Conservation (phyloP, 129 eudicot species). For the Flaveria linearis region DNA sequence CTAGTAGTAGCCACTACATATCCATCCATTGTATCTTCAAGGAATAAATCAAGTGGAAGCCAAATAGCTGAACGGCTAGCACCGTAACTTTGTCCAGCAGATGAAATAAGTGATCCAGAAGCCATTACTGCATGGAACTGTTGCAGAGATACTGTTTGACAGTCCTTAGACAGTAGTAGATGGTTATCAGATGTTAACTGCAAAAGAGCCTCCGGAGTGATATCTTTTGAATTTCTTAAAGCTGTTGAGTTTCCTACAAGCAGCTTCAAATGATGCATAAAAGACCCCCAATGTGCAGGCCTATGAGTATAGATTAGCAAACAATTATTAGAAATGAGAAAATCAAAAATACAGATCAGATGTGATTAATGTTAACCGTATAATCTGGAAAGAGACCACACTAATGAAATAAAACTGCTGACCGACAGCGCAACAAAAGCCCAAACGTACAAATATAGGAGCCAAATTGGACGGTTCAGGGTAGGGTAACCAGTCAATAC, state of each 20-base stretch:
- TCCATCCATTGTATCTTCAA: conserved; percentile 96
- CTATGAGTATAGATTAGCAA: conserved; percentile 40
- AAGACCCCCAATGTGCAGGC: conserved; percentile 75
- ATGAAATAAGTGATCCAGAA: conserved; percentile 59
- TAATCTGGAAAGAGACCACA: not conserved
- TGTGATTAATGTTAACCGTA: not conserved
- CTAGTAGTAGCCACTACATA: conserved; percentile 74
- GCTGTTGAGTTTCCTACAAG: conserved; percentile 64
- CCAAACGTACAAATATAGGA: not conserved
- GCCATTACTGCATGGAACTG: conserved; percentile 76
- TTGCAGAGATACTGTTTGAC: conserved; percentile 59
- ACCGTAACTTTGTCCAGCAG: conserved; percentile 64
- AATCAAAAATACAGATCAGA: conserved; percentile 7
- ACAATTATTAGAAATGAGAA: conserved; percentile 22
- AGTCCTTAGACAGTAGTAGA: conserved; percentile 45
- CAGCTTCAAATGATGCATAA: conserved; percentile 54
- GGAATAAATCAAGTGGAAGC: conserved; percentile 89
- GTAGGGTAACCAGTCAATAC: not conserved
- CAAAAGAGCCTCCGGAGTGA: conserved; percentile 63
- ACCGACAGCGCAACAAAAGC: not conserved
- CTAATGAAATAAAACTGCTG: not conserved
- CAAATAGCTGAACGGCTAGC: conserved; percentile 68
- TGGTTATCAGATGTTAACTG: conserved; percentile 68
- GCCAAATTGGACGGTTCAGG: not conserved
- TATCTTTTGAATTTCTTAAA: conserved; percentile 66